Conservation (phyloP, 495 filamentous ascomycete genomes). For the Aspergillus baeticus region DNA sequence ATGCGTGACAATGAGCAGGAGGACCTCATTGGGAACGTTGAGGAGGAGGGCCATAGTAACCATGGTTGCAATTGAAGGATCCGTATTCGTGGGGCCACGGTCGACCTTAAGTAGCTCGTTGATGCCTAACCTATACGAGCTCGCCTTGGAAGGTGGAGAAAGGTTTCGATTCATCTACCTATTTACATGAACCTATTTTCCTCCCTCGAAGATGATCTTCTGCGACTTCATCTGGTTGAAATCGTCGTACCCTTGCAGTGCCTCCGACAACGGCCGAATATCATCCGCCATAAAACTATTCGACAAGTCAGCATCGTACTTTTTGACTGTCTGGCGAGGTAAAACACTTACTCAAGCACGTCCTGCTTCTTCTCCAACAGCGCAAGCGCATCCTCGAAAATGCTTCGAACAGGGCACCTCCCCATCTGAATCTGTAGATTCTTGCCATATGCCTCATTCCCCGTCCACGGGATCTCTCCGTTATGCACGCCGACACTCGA, state of each 20-base stretch:
- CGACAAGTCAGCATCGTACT: constrained; percentile 14
- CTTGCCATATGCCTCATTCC: constrained; percentile 82
- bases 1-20: no score
- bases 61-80: no score
- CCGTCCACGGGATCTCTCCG: constrained; percentile 83
- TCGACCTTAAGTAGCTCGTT: no score
- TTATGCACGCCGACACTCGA: constrained; percentile 88
- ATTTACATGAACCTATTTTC: constrained; percentile 20
- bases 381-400: constrained; percentile 14
- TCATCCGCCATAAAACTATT: constrained; percentile 37
- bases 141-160: not conserved
- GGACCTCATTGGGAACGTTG: no score
- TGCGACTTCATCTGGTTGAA: constrained; percentile 37
- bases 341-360: constrained; percentile 26
- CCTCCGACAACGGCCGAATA: constrained; percentile 37
- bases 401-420: constrained; percentile 72
- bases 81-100: no score
- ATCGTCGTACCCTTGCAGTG: constrained; percentile 34
- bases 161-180: not conserved
- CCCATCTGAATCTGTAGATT: constrained; percentile 89
- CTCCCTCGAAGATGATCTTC: constrained; percentile 38
- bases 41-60: no score
- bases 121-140: no score
- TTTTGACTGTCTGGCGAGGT: no score
- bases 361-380: constrained; percentile 28